These are phyloP conservation scores for Circinella umbellata DNA, from an alignment of 371 early-diverging fungal species.

Conservation along the genomic window DNA sequence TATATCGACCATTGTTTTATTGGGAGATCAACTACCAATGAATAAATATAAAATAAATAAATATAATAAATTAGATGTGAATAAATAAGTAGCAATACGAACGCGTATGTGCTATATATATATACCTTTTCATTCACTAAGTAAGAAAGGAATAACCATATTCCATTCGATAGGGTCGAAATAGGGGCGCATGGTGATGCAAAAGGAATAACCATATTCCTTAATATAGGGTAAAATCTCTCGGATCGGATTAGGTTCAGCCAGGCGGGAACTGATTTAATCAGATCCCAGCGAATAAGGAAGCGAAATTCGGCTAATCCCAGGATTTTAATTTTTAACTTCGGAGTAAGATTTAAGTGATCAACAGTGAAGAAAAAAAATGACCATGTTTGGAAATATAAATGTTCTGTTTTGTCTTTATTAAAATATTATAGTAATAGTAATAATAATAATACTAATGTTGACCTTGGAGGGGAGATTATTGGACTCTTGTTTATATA, in stretches of 20 bases:
- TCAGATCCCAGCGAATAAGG: constrained; percentile 8
- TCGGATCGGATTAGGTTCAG: constrained; percentile 7
- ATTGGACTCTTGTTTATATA: neutral
- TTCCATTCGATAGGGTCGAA: neutral
- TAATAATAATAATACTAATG: too few species aligned
- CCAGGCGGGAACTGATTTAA: neutral
- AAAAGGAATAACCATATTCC: constrained; percentile 9
- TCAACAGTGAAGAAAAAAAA: too few species aligned
- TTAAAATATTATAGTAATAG: too few species aligned
- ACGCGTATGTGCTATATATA: too few species aligned
- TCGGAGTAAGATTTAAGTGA: too few species aligned
- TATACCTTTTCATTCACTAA: neutral
- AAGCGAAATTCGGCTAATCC: neutral
- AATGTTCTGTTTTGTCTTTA: too few species aligned
- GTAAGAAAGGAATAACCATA: neutral
- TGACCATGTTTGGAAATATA: neutral
- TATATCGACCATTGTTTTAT: neutral
- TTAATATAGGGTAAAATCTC: neutral
- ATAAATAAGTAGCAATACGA: too few species aligned
- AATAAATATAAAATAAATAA: neutral
- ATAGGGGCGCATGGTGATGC: neutral
- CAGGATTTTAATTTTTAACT: neutral
- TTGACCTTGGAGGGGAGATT: too few species aligned
- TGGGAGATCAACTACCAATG: neutral
- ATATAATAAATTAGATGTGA: too few species aligned